Percentiles rank a stretch among this genome's conserved stretches.
Conservation (phyloP, 495 filamentous ascomycete species). For the Lentithecium fluviatile region DNA sequence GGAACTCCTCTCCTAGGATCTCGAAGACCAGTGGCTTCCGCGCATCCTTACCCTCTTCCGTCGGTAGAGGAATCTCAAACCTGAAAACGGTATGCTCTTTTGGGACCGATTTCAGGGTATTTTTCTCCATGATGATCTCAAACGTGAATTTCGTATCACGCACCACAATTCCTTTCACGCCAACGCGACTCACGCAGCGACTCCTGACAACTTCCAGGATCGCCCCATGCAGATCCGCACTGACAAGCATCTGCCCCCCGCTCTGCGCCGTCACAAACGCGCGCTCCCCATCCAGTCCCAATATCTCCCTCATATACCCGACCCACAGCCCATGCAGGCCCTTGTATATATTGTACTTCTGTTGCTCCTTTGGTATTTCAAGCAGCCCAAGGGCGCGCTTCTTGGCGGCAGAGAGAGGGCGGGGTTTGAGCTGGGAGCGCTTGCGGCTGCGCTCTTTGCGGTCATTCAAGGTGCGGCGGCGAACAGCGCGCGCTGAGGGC, state of each 20-base stretch:
- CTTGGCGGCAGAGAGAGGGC: slow-evolving; percentile 75
- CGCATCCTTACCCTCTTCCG: slow-evolving; percentile 21
- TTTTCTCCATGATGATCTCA: slow-evolving; percentile 69
- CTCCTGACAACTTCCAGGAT: slow-evolving; percentile 79
- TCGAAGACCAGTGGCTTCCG: slow-evolving; percentile 68
- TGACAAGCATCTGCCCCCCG: slow-evolving; percentile 66
- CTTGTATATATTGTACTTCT: slow-evolving; percentile 73
- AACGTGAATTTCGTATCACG: slow-evolving; percentile 85
- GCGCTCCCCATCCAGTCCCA: slow-evolving; percentile 50
- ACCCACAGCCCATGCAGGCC: slow-evolving; percentile 77
- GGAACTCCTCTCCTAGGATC: slow-evolving; percentile 82
- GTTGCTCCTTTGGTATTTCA: slow-evolving; percentile 64
- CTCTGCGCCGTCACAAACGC: slow-evolving; percentile 49
- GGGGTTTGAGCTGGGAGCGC: slow-evolving; percentile 57
- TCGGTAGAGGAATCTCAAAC: slow-evolving; percentile 62
- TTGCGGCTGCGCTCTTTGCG: slow-evolving; percentile 54
- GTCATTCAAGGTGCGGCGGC: slow-evolving; percentile 60
- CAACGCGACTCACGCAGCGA: slow-evolving; percentile 76
- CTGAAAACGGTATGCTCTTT: slow-evolving; percentile 89
- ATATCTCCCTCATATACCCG: slow-evolving; percentile 74
- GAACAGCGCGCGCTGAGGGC: slow-evolving; percentile 36
- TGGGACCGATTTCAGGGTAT: slow-evolving; percentile 68
- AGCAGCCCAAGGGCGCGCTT: slow-evolving; percentile 72
- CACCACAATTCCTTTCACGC: slow-evolving; percentile 79
- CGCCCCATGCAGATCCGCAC: slow-evolving; percentile 89